These are phyloP conservation scores for Phlebiopsis gigantea DNA, from an alignment of 768 basidiomycete species.

Conservation along the genomic window DNA sequence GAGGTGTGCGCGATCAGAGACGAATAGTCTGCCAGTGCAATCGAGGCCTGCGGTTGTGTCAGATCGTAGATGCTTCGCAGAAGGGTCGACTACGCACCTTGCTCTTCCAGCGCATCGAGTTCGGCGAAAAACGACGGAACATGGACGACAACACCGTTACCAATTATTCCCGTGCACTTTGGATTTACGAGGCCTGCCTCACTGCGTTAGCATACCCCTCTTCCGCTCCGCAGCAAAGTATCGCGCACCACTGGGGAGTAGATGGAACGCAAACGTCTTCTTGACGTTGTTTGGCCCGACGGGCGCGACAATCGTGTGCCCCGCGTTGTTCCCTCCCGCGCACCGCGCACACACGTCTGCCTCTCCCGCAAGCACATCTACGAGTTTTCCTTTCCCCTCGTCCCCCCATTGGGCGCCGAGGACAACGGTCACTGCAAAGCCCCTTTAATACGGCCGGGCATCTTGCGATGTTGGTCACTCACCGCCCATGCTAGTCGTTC, in stretches of 20 bases:
- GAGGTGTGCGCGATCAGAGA: conserved; percentile 95
- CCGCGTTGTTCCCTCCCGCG: conserved; percentile 98
- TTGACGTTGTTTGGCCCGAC: conserved; percentile 60
- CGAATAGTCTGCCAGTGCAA: conserved; percentile 78
- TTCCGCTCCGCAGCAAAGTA: too few relatives aligned
- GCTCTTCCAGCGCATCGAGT: conserved; percentile 75
- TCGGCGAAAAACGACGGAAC: conserved; percentile 93
- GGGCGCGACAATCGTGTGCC: conserved; percentile 93
- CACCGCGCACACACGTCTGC: conserved; percentile 92
- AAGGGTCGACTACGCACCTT: conserved; percentile 50
- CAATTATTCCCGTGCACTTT: conserved; percentile 80
- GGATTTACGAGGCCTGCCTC: conserved; percentile 80
- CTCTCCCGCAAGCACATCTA: conserved; percentile 89
- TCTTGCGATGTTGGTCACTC: neutral
- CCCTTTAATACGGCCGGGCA: too few relatives aligned
- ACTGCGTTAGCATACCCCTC: neutral
- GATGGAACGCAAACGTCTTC: conserved; percentile 92
- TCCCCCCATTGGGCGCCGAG: conserved; percentile 91
- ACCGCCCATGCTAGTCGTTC: conserved; percentile 13
- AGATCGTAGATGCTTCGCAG: neutral
- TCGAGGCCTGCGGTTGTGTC: conserved; percentile 59
- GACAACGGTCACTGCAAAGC: conserved; percentile 58
- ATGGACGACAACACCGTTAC: conserved; percentile 94
- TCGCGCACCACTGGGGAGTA: conserved; percentile 78
- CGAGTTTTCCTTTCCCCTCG: conserved; percentile 93